Evolutionary conservation across 371 early-diverging fungal genomes (phyloP).

Genomic region (Aphelidium insulamus): DNA sequence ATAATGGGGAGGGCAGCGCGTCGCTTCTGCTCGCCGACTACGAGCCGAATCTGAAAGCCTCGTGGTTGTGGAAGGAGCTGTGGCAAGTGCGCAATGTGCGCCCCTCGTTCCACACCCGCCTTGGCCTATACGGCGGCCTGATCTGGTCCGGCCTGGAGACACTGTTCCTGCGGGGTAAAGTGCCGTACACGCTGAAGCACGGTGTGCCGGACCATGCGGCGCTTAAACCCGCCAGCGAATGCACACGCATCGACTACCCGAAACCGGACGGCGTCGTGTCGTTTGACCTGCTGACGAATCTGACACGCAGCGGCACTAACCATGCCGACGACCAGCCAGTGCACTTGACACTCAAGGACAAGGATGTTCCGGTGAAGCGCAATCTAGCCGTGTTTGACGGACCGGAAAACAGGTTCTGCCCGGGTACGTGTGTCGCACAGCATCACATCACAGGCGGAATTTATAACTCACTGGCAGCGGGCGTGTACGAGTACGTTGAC

Average conservation of each 20-base stretch:
- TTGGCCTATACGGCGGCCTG: conserved; percentile 75
- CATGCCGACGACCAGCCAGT: conserved; percentile 92
- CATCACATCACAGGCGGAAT: conserved; percentile 1
- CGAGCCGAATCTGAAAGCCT: conserved; percentile 53
- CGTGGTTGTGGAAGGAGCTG: conserved; percentile 85
- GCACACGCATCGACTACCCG: conserved; percentile 81
- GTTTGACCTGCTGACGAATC: conserved; percentile 80
- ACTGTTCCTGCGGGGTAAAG: conserved; percentile 60
- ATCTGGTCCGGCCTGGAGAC: conserved; percentile 75
- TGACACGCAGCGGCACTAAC: conserved; percentile 81
- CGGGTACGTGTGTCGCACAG: conserved; percentile 22
- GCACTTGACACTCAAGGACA: conserved; percentile 57
- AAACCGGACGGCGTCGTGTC: conserved; percentile 89
- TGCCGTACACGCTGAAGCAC: conserved; percentile 88
- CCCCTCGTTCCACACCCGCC: conserved; percentile 76
- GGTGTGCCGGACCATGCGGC: conserved; percentile 57
- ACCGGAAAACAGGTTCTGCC: conserved; percentile 92
- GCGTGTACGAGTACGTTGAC: conserved; percentile 94
- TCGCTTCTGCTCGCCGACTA: conserved; percentile 45
- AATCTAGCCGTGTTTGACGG: conserved; percentile 78
- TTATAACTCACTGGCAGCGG: conserved; percentile 28
- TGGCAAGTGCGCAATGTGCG: conserved; percentile 72
- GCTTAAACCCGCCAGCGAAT: conserved; percentile 38
- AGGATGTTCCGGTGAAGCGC: conserved; percentile 43
- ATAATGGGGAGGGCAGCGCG: conserved; percentile 8